Evolutionary conservation across 345 rosid species (phyloP), one percentile per base, ranked within the genome.

Genomic region (Dipteronia dyeriana): DNA sequence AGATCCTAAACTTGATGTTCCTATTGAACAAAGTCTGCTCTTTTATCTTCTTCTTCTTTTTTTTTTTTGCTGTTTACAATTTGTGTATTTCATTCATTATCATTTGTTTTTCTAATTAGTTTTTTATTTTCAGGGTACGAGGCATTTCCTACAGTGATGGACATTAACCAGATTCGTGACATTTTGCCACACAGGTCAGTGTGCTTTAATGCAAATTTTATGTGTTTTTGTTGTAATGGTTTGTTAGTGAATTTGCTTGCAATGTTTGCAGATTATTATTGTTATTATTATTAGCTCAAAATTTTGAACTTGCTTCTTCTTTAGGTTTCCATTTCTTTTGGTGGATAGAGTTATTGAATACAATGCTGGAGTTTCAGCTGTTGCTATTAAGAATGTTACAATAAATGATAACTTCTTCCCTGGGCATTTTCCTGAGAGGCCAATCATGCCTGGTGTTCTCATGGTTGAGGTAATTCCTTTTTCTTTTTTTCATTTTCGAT

Each of bases 361-460:
- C 88, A 92, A 84, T 60, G 93, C 98, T 16, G 99, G 99, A 53
- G 94, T 91, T 75, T 97, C 99, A 12, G 98, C 88, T 57, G 99
- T 94, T 75, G 98, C 89, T 68, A 94, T 97, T 41, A 97, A 97
- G 85, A 97, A 97, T 70, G 99, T 97, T 34, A 97, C 99, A 2
- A 97, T 94, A 14, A 97, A 97, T 79, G 99, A 97, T 77, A 97
- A 92, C 87, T 97, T 97, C 84, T 97, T 97, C 76, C 99, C 99
- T 72, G 99, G 99, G 0, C 99, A 97, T 86, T 97, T 97, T 68
- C 99, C 99, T 67, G 97, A 91, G 83, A 89, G 99, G 75, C 99
- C 99, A 2, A 97, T 97, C 1, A 94, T 97, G 99, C 99, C 99
- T 71, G 98, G 98, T 66, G 99, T 97, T 64, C 98, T 97, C 85